Conservation (phyloP, 495 filamentous ascomycete genomes). For the Penicillium subrubescens region DNA sequence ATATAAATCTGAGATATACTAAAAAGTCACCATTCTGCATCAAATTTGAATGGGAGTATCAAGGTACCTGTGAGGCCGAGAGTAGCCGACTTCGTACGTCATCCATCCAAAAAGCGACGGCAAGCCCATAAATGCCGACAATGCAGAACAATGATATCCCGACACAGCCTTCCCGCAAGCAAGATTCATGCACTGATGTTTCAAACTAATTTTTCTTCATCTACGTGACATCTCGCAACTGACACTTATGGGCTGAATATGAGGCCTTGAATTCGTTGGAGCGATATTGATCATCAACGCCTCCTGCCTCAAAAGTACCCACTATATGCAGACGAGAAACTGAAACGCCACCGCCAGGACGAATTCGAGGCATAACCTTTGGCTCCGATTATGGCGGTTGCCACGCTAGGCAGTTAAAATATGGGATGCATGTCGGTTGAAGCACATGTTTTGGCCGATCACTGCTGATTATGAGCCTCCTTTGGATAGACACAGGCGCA, state of each 20-base stretch:
- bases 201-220: not conserved
- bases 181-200: not conserved
- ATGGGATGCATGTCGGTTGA: not conserved
- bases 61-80: not conserved
- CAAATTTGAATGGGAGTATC: not conserved
- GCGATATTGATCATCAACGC: not conserved
- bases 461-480: not conserved
- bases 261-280: not conserved
- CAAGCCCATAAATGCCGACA: not conserved
- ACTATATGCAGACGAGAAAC: not conserved
- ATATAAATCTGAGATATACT: not conserved
- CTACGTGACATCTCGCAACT: not conserved
- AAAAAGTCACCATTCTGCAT: not conserved
- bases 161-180: not conserved
- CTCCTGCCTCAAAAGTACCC: not conserved
- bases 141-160: not conserved
- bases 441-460: not conserved
- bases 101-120: not conserved
- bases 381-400: not conserved
- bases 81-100: not conserved
- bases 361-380: not conserved
- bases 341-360: not conserved
- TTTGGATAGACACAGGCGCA: not conserved
- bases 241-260: not conserved
- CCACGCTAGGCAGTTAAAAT: not conserved